Base-by-base conservation (phyloP, 2,329 filamentous ascomycete species). In the Huntiella bhutanensis region DNA sequence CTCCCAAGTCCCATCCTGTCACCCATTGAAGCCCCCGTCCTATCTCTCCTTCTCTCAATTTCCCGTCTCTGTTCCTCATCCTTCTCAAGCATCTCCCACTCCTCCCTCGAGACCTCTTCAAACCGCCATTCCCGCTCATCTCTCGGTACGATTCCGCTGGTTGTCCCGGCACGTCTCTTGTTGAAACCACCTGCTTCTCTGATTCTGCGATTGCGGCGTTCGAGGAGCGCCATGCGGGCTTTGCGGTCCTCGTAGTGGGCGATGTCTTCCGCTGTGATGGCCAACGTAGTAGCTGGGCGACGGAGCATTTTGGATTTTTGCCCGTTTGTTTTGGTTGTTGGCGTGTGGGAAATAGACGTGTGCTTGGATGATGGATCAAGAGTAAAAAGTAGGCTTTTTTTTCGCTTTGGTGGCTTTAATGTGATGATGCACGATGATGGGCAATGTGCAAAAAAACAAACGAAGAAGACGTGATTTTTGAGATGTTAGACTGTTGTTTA, bases 261-360 rank as follows among this genome's bases (percentile, higher is more conserved):
- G 35, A 84, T 68, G 59, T 85, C 80, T 56, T 82, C 76, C 41
- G 74, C 66, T 2, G 79, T 83, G 52, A 84, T 70, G 46, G 70
- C 66, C 51, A 85, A 73, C 11, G 72, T 71, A 41, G 80, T 85
- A 8, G 80, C 70, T 12, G 74, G 70, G 40, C 80, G 73, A 54
- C 77, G 75, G 53, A 81, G 74, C 76, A 81, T 78, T 28, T 37
- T 45, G 11, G 17, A 19, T 6, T 19, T 39, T 16, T 33, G 15
- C 16, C 22, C 8, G 22, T 15, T 32, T 36, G 33, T n/a, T 32
- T 13, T 19, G 8, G 8, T 41, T 22, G 15, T 19, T 10, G 12
- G 4, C 4, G 19, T 28, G 19, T 5, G 17, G 11, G 28, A 7
- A 13, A 13, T 32, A 17, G 10, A 11, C 3, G 37, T 13, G 40